Evolutionary conservation across 108 stramenopile genomes (phyloP).

Genomic region (Nitzschia sp.): DNA sequence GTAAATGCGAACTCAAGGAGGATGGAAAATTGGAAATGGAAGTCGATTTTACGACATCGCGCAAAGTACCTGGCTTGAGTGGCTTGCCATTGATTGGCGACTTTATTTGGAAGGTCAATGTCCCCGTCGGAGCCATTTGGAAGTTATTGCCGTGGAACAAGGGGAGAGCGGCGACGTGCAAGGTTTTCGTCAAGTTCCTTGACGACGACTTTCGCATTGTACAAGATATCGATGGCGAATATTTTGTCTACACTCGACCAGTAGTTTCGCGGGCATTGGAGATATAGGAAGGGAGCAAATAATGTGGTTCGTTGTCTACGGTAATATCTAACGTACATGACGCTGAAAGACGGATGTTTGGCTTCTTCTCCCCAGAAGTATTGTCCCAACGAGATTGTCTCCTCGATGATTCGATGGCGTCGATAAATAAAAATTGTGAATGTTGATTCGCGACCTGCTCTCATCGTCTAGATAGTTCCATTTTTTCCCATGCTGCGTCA

Average conservation of each 20-base stretch:
- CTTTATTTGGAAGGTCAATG: slow-evolving; percentile 83
- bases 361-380: not conserved
- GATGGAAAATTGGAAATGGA: slow-evolving; percentile 69
- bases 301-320: not conserved
- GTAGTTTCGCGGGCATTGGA: slow-evolving; percentile 73
- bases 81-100: slow-evolving; percentile 70
- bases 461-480: not conserved
- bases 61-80: slow-evolving; percentile 72
- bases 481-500: slow-evolving; percentile 7
- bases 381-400: too few species aligned
- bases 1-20: slow-evolving; percentile 55
- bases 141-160: slow-evolving; percentile 89
- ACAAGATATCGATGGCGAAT: slow-evolving; percentile 78
- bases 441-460: too few species aligned
- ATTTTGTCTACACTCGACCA: slow-evolving; percentile 85
- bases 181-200: slow-evolving; percentile 67
- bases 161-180: slow-evolving; percentile 67
- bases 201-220: slow-evolving; percentile 86
- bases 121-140: slow-evolving; percentile 86
- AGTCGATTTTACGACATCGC: slow-evolving; percentile 84
- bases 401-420: too few species aligned
- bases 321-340: not conserved
- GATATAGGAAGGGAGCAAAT: too few species aligned
- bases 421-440: too few species aligned
- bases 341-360: not conserved